Base-by-base conservation (phyloP, 1,284 basidiomycete species). In the Rhodotorula mucilaginosa region DNA sequence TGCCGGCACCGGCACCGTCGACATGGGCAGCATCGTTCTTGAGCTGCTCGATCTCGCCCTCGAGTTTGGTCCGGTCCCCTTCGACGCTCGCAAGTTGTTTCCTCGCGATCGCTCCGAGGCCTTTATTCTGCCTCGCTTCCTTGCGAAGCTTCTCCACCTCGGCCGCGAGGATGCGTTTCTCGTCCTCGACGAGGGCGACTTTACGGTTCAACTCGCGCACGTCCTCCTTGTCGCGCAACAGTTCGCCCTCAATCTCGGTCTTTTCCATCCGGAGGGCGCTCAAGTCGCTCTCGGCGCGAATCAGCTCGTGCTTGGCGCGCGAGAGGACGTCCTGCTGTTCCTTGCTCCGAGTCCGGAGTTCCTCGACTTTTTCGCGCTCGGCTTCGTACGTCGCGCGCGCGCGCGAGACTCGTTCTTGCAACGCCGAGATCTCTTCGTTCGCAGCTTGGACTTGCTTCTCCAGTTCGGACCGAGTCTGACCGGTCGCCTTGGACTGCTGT, bases 41-140 rank as follows among this genome's bases (percentile, higher is more conserved):
- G 54, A 56, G 54, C 54, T 56, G 54, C 34, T 65, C 62, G 19
- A 81, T 69, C 77, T 96, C 93, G 78, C 87, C 87, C 76, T 89
- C 87, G 3, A 85, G 84, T 78, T 88, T 89, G 19, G 86, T 87
- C 67, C 87, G 87, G 76, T 93, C 90, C 0, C 85, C 84, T 81
- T 98, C 95, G 63, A 92, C 90, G 0, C 90, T 88, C 21, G 86
- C 87, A 31, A 99, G 84, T 83, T 99, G 97, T 82, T 99, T 99
- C 84, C 90, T 90, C 15, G 92, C 90, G 80, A 99, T 97, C 5
- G 94, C 93, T 21, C 95, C 85, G 69, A 97, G 84, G 19, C 96
- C 97, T 81, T 94, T 97, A 82, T 98, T 94, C 80, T 97, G 93
- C 80, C 97, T 90, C 0, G 91, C 92, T 63, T 98, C 94, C 82